Base-by-base conservation (phyloP, 2,329 filamentous ascomycete species). In the Aspergillus glaucus region DNA sequence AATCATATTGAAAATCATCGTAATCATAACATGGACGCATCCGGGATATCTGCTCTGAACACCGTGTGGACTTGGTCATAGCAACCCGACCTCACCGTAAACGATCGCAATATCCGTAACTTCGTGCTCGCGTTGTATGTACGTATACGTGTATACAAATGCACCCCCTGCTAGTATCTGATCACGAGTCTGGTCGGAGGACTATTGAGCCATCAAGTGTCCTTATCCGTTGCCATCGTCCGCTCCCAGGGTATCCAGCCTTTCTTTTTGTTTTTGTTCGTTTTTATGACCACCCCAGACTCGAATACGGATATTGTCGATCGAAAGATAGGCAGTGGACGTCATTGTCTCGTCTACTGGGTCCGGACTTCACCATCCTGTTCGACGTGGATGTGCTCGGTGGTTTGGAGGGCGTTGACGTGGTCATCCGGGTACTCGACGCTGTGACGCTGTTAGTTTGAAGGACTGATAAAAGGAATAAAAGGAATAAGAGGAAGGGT, bases 311-410 rank as follows among this genome's bases (percentile, higher is more conserved):
- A 12, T 30, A 12, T 12, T 5, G 6, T 37, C 34, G 34, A 37
- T 37, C n/a, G 34, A 37, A 15, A 17, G 26, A 30, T 30, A 37
- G 37, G 19, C 4, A 21, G 9, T 10, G 37, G 10, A 12, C 15
- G 37, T 12, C 14, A 8, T 10, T 17, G 19, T 40, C 12, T 17
- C 5, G 15, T 68, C 67, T 83, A 92, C 77, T 92, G 85, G 6
- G 80, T 93, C 61, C 58, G 82, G 53, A 94, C 81, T 60, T 80
- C 76, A 43, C 76, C 70, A 68, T 96, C 89, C 50, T 70, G 62
- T 78, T 97, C 92, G 50, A 95, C 86, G 41, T 89, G 79, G 67
- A 96, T 76, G 63, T 89, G 79, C 55, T 88, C 81, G 73, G 86
- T 80, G 51, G 73, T 75, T 60, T 84, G 74, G 51, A 96, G 78